Evolutionary conservation across 2,329 filamentous ascomycete genomes (phyloP).

Genomic region (Sarocladiaceae sp.): DNA sequence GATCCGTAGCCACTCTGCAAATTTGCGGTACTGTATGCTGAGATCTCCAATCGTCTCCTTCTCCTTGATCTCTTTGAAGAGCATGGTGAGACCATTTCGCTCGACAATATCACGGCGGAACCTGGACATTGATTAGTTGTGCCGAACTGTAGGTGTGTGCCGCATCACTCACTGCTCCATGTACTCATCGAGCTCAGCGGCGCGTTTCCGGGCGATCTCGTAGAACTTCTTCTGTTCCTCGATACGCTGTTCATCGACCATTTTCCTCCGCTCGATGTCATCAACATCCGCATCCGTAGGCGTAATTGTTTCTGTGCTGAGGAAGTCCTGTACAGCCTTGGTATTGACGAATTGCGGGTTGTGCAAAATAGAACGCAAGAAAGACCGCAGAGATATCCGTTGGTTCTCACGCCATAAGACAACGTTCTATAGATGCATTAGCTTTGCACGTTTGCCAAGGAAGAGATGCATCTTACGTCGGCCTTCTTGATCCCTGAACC

Average conservation of each 20-base stretch:
- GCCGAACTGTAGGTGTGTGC: neutral
- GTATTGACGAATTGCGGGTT: constrained; percentile 82
- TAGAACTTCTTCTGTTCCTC: constrained; percentile 95
- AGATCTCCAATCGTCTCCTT: constrained; percentile 85
- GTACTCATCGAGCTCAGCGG: constrained; percentile 90
- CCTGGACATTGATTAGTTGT: constrained; percentile 24
- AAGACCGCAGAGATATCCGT: constrained; percentile 85
- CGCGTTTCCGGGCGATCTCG: constrained; percentile 86
- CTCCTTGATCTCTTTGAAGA: constrained; percentile 89
- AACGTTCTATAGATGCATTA: constrained; percentile 40
- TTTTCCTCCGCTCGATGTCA: constrained; percentile 75
- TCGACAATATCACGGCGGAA: constrained; percentile 66
- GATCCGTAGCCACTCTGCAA: constrained; percentile 96
- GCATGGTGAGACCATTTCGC: constrained; percentile 78
- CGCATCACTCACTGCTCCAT: constrained; percentile 74
- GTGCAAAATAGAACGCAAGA: constrained; percentile 78
- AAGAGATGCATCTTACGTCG: neutral
- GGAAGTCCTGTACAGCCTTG: constrained; percentile 78
- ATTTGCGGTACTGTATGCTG: constrained; percentile 94
- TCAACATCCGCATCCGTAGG: constrained; percentile 77
- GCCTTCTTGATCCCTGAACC: neutral
- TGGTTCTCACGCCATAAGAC: constrained; percentile 82
- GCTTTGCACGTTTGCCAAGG: neutral
- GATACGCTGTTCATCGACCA: constrained; percentile 80
- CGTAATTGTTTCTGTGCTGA: constrained; percentile 67